Base-by-base conservation (phyloP, 495 filamentous ascomycete genomes). In the Lepraria neglecta region DNA sequence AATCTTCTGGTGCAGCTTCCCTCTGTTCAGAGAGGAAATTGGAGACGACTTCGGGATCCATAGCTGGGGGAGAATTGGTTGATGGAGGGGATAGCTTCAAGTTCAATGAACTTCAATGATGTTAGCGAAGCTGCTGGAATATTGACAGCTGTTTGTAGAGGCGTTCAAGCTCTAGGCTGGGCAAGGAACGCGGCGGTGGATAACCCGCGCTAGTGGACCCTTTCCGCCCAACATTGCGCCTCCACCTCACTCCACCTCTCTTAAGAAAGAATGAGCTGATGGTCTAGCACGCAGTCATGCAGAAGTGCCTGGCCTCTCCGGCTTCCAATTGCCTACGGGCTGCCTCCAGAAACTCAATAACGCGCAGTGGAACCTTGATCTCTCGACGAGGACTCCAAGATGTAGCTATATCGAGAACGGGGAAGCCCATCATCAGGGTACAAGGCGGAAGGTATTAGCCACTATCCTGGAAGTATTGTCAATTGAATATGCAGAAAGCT, bases 11-110 rank as follows among this genome's bases (percentile, higher is more conserved):
- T 69, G 91, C 87, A 72, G 81, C 75, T 68, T 87, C 84, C 72
- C 92, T 88, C 79, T 94, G 89, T 60, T 92, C 87, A 60, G 81
- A 82, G 60, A 99, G 87, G 78, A 96, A 92, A 75, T 96, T 88
- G 70, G 90, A 80, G 73, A 99, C 91, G 66, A 86, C 87, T 71
- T 95, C 87, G 75, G 83, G 83, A 75, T 87, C 87, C 88, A 92
- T 92, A 50, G 58, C 15, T 58, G 31, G 1, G 17, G 31, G 9
- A 2, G 14, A 38, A 11, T 21, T 17, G 17, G 6, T 33, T 14
- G 28, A 3, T 0, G 1, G 2, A 46, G 30, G 17, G 0, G 17
- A 15, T 35, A 4, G 27, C 6, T 53, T 19, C 14, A 10, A 53
- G n/a, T 10, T 21, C 1, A n/a, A 33, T 21, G n/a, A 54, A 28